Base-by-base conservation (phyloP, 441 rosid genomes). In the Gossypium laxum region DNA sequence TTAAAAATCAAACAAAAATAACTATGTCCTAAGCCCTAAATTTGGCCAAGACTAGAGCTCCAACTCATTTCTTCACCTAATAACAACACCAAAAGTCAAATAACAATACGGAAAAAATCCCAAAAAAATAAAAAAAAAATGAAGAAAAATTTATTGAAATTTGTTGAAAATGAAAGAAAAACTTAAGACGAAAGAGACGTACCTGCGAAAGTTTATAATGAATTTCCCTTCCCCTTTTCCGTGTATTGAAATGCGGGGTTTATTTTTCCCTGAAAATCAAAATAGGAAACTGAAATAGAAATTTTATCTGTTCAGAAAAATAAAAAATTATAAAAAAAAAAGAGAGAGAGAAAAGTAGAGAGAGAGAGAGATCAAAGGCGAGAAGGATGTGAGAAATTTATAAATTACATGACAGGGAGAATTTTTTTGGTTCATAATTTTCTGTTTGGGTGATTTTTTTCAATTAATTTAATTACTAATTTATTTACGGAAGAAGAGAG, bases 21-120 rank as follows among this genome's bases (percentile, higher is more conserved):
- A 47, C 56, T 22, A 45, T 2, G 69, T 11, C 7, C 18, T 5
- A 21, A 21, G 5, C 55, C 69, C 12, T 22, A 45, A 66, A 66
- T 22, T 66, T 60, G 28, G 32, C 34, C 48, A 64, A 47, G 72
- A 50, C 63, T 10, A 63, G 8, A 75, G 56, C 38, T 73, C 73
- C 69, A 82, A 83, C 71, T 76, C 82, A 68, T 64, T 63, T 73
- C 81, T 67, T 71, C 80, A 79, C 86, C 85, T 79, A 84, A 76
- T 38, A 71, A 77, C 32, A 56, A 56, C 22, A 2, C 2, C 32
- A 56, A 56, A 56, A 22, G 2, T 22, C 28, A 10, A 56, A 54
- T 8, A 56, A 0, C 3, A 22, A 56, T 52, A 6, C 2, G 22
- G 10, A 19, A 58, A 76, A 38, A 7, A 21, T 2, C 22, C 50